Evolutionary conservation across 768 basidiomycete genomes (phyloP), one percentile per base, ranked within the genome.

Genomic region (Russula virescens): DNA sequence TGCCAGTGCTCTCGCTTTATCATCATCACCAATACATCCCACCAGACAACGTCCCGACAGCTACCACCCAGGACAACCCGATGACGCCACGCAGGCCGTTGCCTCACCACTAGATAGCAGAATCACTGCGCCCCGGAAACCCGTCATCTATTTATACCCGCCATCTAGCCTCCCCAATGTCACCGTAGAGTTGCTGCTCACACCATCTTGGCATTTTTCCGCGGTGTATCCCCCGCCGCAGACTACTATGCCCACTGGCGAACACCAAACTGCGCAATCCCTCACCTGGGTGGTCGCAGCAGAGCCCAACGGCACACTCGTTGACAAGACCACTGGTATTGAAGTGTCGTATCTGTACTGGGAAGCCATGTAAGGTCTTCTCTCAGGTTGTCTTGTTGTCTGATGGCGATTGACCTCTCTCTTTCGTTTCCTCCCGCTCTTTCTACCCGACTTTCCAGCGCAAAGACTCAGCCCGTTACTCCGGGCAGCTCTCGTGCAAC

Each of bases 281-380:
- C 38, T 38, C 10, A 59, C 40, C 8, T 63, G 62, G 62, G 5
- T 38, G 0, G 35, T 63, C 26, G 35, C 52, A 25, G 62, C n/a
- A n/a, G n/a, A n/a, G n/a, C n/a, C n/a, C n/a, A n/a, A n/a, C n/a
- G n/a, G n/a, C n/a, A n/a, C n/a, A 14, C 58, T 63, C 3, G 31
- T 55, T 2, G 52, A 60, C 10, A 60, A 55, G 58, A 26, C 52
- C 2, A 34, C 52, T 16, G 52, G 52, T 9, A 34, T 23, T 19
- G 62, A 59, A 55, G 58, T 63, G 19, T 45, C 62, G 7, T 55
- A 59, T 16, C 47, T 63, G 11, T 63, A 35, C 31, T 63, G 58
- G 58, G 62, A 63, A n/a, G 62, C 62, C 6, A 49, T 11, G 62
- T 63, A 46, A 31, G 62, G 8, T 10, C 10, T 38, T 11, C 18